Evolutionary conservation across 305 asterid genomes (phyloP), one percentile per base, ranked within the genome.

Genomic region (Fraxinus latifolia): DNA sequence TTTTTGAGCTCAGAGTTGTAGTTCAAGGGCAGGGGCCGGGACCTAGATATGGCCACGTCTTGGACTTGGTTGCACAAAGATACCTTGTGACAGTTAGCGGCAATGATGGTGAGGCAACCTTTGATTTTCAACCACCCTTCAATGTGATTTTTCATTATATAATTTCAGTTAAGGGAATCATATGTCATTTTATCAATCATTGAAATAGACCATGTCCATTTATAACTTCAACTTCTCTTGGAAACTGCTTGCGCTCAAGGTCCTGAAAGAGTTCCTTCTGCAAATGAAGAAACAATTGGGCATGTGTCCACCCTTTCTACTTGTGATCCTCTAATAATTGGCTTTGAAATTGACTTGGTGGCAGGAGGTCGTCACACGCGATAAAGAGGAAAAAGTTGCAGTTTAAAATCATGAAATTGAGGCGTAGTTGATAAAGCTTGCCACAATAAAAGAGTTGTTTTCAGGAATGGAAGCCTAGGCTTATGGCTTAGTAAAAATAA

Each of bases 21-120:
- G 92, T 89, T 86, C 92, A 86, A 85, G 92, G 92, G 47, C 89
- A 82, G 80, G 91, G 92, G 65, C 92, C 92, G 19, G 92, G 91
- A 21, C 92, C 91, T 12, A 75, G 91, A 31, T 87, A 89, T 76
- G 92, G 92, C 50, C 92, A 89, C 14, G 92, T 88, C 33, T 83
- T 89, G 89, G 92, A 89, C 76, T 88, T 89, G 87, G 90, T 89
- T 80, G 91, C 92, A 2, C 92, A 89, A 82, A 85, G 91, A 82
- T 88, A 86, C 84, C 91, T 88, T 79, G 92, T 89, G 39, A 78
- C 86, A 17, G 87, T 89, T 50, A 82, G 89, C 14, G 99, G 92
- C 77, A 89, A 88, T 67, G 91, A 89, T 71, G 91, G 92, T 89
- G 80, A 83, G 85, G 4, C 32, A 29, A 71, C 39, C 44, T 71